Evolutionary conservation across 805 yeast genomes (phyloP).

Genomic region (Lipomyces spencermartinsiae): DNA sequence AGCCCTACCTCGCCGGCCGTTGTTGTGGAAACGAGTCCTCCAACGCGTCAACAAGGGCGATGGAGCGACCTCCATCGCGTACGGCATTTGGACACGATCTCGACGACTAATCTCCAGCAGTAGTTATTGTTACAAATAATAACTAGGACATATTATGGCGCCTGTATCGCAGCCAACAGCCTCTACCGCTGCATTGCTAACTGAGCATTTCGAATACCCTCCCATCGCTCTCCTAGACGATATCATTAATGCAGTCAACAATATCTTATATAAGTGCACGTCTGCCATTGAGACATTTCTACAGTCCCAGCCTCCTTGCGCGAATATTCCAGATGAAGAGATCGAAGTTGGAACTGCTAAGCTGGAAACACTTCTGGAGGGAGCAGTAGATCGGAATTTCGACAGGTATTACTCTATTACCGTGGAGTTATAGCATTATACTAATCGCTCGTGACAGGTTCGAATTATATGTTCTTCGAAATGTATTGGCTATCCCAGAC

Average conservation of each 20-base stretch:
- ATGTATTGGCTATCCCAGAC: constrained; percentile 72
- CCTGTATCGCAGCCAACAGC: constrained; percentile 30
- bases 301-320: constrained; percentile 47
- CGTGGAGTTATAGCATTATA: no score
- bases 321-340: constrained; percentile 31
- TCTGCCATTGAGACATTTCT: constrained; percentile 76
- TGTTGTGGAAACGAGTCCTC: constrained; percentile 11
- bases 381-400: constrained; percentile 77
- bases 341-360: constrained; percentile 80
- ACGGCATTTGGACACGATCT: not conserved
- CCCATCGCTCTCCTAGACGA: constrained; percentile 86
- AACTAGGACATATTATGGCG: constrained; percentile 10
- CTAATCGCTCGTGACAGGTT: constrained; percentile 45
- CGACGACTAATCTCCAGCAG: not conserved
- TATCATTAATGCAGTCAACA: constrained; percentile 85
- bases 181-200: constrained; percentile 59
- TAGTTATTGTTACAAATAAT: not conserved
- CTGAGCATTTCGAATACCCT: constrained; percentile 86
- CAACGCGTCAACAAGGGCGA: constrained; percentile 8
- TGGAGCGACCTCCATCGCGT: not conserved
- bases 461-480: constrained; percentile 80
- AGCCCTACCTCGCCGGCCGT: constrained; percentile 15
- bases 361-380: constrained; percentile 76
- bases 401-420: constrained; percentile 55
- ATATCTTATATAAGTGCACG: constrained; percentile 80